A percentile compares a stretch with the other conserved stretches of the same genome.
phyloP scores from a whole-genome alignment of 2,329 filamentous ascomycete species.

The Paracoccidioides brasiliensis region DNA sequence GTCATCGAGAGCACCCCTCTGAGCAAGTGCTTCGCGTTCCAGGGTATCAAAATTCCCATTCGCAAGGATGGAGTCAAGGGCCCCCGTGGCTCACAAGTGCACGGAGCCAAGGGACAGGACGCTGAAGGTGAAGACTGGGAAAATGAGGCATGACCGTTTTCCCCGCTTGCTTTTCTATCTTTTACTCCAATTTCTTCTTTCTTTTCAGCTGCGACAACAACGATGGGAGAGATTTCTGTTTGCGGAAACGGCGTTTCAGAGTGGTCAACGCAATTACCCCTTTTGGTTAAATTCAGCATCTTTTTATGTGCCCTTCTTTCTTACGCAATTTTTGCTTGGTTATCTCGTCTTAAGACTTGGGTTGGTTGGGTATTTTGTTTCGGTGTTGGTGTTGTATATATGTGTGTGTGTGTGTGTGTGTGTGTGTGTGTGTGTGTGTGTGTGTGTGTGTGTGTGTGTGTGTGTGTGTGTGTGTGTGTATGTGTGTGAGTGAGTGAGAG shows the following conservation, averaged over 20 bases:
- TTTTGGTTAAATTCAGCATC: too few species aligned
- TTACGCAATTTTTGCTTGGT: too few species aligned
- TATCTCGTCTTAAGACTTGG: too few species aligned
- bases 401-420: too few species aligned
- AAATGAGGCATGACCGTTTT: not conserved
- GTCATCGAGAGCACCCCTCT: conserved; percentile 86
- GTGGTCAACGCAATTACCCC: not conserved
- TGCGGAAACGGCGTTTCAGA: not conserved
- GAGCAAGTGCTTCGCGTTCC: conserved; percentile 83
- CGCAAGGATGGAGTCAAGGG: conserved; percentile 61
- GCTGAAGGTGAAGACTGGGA: conserved; percentile 11
- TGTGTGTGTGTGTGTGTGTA: too few species aligned
- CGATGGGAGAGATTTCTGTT: not conserved
- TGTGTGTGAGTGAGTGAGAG: too few species aligned
- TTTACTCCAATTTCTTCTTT: not conserved
- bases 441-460: too few species aligned
- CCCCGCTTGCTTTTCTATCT: not conserved
- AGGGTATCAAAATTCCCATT: conserved; percentile 95
- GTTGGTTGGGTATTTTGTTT: too few species aligned
- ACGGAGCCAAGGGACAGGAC: conserved; percentile 27
- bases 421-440: too few species aligned
- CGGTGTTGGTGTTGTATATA: too few species aligned
- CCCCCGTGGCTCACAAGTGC: conserved; percentile 31
- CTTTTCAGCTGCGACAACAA: not conserved
- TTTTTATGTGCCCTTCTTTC: too few species aligned